These are phyloP conservation scores for Trypanosoma congolense DNA, from an alignment of 208 protist genomes.

Conservation along the genomic window DNA sequence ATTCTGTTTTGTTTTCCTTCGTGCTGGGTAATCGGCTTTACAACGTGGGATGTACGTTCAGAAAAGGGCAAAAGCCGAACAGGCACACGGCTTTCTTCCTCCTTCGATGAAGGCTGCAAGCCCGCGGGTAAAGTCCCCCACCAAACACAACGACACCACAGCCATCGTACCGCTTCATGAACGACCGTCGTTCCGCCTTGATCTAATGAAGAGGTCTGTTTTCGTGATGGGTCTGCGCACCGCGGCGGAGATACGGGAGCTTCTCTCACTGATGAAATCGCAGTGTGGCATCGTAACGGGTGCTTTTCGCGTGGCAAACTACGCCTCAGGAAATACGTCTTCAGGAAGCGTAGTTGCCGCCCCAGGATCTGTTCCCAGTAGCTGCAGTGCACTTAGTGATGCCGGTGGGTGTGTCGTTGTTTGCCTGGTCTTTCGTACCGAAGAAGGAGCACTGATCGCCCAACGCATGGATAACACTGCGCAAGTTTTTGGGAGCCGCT, in stretches of 20 bases:
- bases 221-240: not conserved
- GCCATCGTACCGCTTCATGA: not conserved
- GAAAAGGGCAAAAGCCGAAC: too few relatives aligned
- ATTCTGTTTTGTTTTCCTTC: too few relatives aligned
- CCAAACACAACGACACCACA: not conserved
- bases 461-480: not conserved
- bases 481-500: not conserved
- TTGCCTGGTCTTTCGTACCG: not conserved
- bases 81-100: too few relatives aligned
- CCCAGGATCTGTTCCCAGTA: not conserved
- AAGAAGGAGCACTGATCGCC: not conserved
- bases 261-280: not conserved
- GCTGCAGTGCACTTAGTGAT: not conserved
- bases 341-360: not conserved
- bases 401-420: slow-evolving; percentile 1
- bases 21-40: too few relatives aligned
- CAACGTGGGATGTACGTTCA: too few relatives aligned
- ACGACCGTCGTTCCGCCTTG: not conserved
- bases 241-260: not conserved
- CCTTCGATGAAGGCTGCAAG: not conserved
- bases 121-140: not conserved
- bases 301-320: not conserved
- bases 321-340: not conserved
- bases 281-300: not conserved
- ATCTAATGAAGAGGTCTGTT: not conserved